phyloP scores from a whole-genome alignment of 169 alveolate genomes.

The Pseudocohnilembus persalinus region DNA sequence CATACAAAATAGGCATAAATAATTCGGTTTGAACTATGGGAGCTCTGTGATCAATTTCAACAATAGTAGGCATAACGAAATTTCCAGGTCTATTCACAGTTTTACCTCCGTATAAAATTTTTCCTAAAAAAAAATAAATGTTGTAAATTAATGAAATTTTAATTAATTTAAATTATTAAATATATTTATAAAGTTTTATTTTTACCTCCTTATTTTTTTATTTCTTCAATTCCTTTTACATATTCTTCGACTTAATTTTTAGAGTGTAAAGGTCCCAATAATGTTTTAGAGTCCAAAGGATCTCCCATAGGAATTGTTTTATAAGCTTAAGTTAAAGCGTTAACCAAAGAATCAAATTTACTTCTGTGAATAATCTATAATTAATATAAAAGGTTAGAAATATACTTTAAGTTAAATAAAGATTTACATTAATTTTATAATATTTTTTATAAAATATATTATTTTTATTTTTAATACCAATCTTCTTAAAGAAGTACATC shows the following conservation, averaged over 20 bases:
- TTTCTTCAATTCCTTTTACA: constrained; percentile 55
- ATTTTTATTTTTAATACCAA: constrained; percentile 28
- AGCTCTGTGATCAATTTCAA: constrained; percentile 60
- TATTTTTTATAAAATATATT: neutral
- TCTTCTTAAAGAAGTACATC: constrained; percentile 66
- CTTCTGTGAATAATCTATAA: constrained; percentile 37
- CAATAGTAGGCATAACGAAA: constrained; percentile 77
- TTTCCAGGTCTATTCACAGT: constrained; percentile 66
- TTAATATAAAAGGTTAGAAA: neutral
- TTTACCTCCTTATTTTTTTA: constrained; percentile 74
- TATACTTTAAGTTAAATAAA: neutral
- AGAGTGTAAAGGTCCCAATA: constrained; percentile 83
- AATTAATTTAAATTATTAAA: no score
- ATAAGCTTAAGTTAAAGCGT: constrained; percentile 54
- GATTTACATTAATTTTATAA: neutral
- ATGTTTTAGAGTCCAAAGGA: constrained; percentile 57
- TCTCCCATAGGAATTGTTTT: constrained; percentile 58
- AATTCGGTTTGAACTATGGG: constrained; percentile 65
- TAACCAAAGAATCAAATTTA: constrained; percentile 43
- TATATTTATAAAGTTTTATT: no score
- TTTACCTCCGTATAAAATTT: constrained; percentile 71
- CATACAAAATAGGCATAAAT: constrained; percentile 73
- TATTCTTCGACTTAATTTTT: constrained; percentile 56
- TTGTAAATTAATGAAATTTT: no score
- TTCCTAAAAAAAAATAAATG: neutral